Conservation (phyloP, 257 asterid genomes). For the Capsicum chinense region DNA sequence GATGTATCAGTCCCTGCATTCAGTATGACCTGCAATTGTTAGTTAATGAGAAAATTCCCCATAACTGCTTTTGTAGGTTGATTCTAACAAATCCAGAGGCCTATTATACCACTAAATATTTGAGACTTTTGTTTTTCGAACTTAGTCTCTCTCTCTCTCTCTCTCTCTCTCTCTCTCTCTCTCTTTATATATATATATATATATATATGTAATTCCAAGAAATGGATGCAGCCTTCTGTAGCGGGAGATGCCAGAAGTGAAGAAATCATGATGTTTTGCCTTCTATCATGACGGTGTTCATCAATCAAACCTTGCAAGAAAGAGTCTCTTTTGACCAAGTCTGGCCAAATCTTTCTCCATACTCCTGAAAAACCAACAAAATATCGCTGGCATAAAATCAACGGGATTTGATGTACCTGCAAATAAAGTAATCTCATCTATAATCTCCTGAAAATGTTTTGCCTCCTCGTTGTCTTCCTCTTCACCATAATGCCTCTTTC, state of each 20-base stretch:
- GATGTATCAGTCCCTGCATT: slow-evolving; percentile 61
- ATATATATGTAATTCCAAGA: neutral
- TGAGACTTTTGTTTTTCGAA: neutral
- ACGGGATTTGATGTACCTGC: slow-evolving; percentile 42
- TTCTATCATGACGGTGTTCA: slow-evolving; percentile 38
- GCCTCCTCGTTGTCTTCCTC: slow-evolving; percentile 48
- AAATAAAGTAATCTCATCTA: slow-evolving; percentile 33
- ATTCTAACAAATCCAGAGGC: neutral
- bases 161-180: no score
- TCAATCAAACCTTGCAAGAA: slow-evolving; percentile 56
- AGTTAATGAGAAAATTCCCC: neutral
- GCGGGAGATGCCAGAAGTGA: neutral
- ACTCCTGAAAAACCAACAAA: slow-evolving; percentile 28
- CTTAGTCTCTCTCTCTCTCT: neutral
- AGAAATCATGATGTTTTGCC: slow-evolving; percentile 47
- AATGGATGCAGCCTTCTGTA: neutral
- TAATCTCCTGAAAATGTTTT: slow-evolving; percentile 40
- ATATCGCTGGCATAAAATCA: slow-evolving; percentile 44
- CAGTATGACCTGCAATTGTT: slow-evolving; percentile 46
- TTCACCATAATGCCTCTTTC: slow-evolving; percentile 56
- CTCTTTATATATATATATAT: no score
- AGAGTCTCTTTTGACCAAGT: slow-evolving; percentile 38
- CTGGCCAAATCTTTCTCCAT: slow-evolving; percentile 43
- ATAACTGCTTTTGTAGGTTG: neutral
- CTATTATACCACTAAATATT: neutral